phyloP scores from a whole-genome alignment of 2,329 filamentous ascomycete genomes.

The Escovopsis sp. region DNA sequence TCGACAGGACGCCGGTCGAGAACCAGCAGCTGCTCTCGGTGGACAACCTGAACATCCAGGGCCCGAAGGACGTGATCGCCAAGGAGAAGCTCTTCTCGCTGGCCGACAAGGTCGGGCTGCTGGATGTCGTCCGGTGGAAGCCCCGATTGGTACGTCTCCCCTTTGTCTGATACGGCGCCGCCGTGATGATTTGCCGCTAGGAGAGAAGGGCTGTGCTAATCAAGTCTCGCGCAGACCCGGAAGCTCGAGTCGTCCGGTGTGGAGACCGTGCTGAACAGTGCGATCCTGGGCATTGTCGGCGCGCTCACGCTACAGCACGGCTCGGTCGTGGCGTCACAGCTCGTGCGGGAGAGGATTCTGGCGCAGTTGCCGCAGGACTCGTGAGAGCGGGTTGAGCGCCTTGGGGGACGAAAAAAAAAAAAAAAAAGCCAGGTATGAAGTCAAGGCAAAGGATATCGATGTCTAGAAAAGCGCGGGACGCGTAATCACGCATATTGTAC shows the following conservation, averaged over 20 bases:
- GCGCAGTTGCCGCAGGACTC: slow-evolving; percentile 13
- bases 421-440: neutral
- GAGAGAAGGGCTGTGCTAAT: slow-evolving; percentile 2
- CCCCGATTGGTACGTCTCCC: slow-evolving; percentile 54
- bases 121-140: slow-evolving; percentile 73
- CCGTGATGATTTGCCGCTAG: neutral
- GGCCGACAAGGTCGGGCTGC: slow-evolving; percentile 55
- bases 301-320: slow-evolving; percentile 83
- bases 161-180: too few relatives aligned
- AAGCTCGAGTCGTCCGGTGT: slow-evolving; percentile 60
- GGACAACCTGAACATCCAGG: slow-evolving; percentile 50
- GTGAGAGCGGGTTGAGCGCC: neutral
- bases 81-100: slow-evolving; percentile 53
- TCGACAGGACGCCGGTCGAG: slow-evolving; percentile 49
- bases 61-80: slow-evolving; percentile 46
- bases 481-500: slow-evolving; percentile 12
- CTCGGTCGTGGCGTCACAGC: slow-evolving; percentile 56
- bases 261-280: slow-evolving; percentile 58
- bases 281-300: slow-evolving; percentile 74
- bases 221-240: slow-evolving; percentile 30
- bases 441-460: neutral
- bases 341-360: slow-evolving; percentile 66
- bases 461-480: slow-evolving; percentile 1
- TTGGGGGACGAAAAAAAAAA: neutral
- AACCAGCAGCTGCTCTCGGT: slow-evolving; percentile 60